Evolutionary conservation across 2,329 filamentous ascomycete genomes (phyloP).

Genomic region (Diaporthe vaccinii): DNA sequence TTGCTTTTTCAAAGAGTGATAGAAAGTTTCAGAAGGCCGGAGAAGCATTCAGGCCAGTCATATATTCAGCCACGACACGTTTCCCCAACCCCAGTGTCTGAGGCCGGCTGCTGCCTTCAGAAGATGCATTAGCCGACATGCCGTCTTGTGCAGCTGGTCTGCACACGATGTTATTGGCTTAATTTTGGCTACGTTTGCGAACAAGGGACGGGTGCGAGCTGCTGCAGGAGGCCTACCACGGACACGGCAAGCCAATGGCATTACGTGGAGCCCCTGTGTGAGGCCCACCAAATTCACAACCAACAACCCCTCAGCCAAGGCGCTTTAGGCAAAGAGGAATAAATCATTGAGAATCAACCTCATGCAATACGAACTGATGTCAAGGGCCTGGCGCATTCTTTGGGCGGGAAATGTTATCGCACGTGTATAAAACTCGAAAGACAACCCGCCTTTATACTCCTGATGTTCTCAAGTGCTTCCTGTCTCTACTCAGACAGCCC

Average conservation of each 20-base stretch:
- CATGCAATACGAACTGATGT: not conserved
- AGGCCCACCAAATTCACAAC: conserved; percentile 2
- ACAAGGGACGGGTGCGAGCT: not conserved
- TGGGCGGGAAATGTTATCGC: not conserved
- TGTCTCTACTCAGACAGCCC: not conserved
- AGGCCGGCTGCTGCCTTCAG: not conserved
- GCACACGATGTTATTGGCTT: not conserved
- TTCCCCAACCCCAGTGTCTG: not conserved
- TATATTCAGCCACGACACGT: not conserved
- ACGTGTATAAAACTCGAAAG: not conserved
- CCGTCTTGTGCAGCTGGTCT: not conserved
- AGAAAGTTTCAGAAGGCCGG: not conserved
- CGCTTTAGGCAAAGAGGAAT: not conserved
- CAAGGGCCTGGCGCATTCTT: not conserved
- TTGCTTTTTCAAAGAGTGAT: not conserved
- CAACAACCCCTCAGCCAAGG: not conserved
- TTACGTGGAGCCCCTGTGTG: not conserved
- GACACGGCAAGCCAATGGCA: not conserved
- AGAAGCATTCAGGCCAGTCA: not conserved
- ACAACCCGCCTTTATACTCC: not conserved
- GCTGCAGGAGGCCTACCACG: conserved; percentile 29
- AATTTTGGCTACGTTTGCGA: not conserved
- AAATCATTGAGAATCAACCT: not conserved
- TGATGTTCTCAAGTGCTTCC: not conserved
- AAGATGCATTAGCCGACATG: not conserved